Percentiles rank a stretch among this genome's conserved stretches.
Conservation (phyloP, 2,329 filamentous ascomycete species). For the Samsoniella hepiali region DNA sequence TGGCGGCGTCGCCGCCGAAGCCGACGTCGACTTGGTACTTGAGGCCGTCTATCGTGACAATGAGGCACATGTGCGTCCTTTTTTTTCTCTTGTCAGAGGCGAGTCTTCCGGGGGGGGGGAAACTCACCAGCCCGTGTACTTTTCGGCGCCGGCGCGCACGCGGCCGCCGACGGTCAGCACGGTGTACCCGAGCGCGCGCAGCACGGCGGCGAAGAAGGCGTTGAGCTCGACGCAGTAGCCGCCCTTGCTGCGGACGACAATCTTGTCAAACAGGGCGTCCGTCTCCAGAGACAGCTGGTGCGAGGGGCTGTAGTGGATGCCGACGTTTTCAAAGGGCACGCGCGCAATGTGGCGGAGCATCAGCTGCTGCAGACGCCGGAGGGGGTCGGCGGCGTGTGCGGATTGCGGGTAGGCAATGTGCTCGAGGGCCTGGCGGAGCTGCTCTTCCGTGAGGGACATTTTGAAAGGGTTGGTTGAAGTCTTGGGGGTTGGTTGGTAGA, state of each 20-base stretch:
- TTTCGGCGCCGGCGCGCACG: conserved; percentile 25
- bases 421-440: conserved; percentile 30
- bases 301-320: conserved; percentile 47
- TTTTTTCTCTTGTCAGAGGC: not conserved
- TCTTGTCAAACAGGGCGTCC: conserved; percentile 41
- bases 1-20: conserved; percentile 50
- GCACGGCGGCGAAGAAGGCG: conserved; percentile 43
- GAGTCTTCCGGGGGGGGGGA: not conserved
- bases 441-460: conserved; percentile 26
- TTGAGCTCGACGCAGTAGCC: conserved; percentile 54
- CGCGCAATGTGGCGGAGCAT: conserved; percentile 42
- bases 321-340: conserved; percentile 54
- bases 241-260: conserved; percentile 43
- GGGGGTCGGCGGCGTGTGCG: conserved; percentile 24
- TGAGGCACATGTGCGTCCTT: conserved; percentile 58
- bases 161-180: conserved; percentile 51
- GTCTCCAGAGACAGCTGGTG: conserved; percentile 38
- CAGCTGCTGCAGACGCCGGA: conserved; percentile 32
- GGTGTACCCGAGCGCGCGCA: conserved; percentile 46
- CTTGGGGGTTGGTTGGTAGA: not conserved
- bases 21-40: conserved; percentile 57
- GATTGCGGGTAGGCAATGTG: conserved; percentile 29
- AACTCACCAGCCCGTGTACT: conserved; percentile 29
- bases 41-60: conserved; percentile 50
- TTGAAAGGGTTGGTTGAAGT: not conserved